These are phyloP conservation scores for Medicago ruthenica DNA, from an alignment of 306 rosid genomes.

Conservation along the genomic window DNA sequence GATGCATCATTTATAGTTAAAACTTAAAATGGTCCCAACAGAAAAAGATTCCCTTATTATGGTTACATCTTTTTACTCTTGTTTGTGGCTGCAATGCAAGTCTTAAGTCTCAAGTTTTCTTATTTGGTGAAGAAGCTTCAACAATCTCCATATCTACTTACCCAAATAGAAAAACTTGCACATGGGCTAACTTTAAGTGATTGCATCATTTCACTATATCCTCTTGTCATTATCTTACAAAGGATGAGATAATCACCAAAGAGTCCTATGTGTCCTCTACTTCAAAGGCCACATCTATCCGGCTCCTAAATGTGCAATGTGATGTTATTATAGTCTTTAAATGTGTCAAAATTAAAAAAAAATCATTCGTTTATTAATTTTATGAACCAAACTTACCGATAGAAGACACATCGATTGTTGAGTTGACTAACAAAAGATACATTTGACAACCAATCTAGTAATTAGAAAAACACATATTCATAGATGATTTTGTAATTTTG, in stretches of 20 bases:
- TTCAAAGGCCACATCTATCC: too few species aligned
- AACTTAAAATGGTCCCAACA: slow-evolving; percentile 33
- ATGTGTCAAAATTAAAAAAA: too few species aligned
- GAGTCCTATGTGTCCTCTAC: not conserved
- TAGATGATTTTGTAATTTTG: not conserved
- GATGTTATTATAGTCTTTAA: too few species aligned
- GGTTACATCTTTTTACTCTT: slow-evolving; percentile 6
- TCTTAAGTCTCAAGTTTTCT: slow-evolving; percentile 28
- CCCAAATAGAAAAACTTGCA: slow-evolving; percentile 32
- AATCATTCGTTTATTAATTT: too few species aligned
- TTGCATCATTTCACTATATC: not conserved
- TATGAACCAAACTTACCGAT: too few species aligned
- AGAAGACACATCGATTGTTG: too few species aligned
- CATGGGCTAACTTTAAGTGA: slow-evolving; percentile 41
- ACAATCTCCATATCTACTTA: slow-evolving; percentile 27
- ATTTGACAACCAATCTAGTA: too few species aligned
- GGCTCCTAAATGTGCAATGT: too few species aligned
- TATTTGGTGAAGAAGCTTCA: slow-evolving; percentile 31
- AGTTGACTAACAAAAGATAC: too few species aligned
- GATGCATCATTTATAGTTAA: slow-evolving; percentile 36
- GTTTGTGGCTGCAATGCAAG: slow-evolving; percentile 33
- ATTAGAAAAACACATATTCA: too few species aligned
- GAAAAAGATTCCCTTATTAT: slow-evolving; percentile 46
- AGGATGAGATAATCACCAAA: slow-evolving; percentile 29
- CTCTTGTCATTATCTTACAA: slow-evolving; percentile 36